Conservation (phyloP, 1,284 basidiomycete species). For the Volvariella volvacea region DNA sequence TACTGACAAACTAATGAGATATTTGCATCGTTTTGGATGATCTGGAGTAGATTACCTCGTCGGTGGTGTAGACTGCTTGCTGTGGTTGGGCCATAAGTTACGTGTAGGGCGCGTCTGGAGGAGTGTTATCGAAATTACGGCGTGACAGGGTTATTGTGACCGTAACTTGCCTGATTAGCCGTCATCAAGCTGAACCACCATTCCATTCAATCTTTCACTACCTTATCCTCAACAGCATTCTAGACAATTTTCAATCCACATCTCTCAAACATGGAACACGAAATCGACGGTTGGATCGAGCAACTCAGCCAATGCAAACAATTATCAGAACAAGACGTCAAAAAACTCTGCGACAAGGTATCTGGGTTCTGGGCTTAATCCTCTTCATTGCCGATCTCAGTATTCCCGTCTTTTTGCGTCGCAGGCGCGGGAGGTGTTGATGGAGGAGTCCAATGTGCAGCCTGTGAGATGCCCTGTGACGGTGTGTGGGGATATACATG, state of each 20-base stretch:
- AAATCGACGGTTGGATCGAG: conserved; percentile 93
- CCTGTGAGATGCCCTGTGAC: conserved; percentile 97
- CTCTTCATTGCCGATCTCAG: conserved; percentile 11
- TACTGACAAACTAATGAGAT: conserved; percentile 48
- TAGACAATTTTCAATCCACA: conserved; percentile 18
- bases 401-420: conserved; percentile 14
- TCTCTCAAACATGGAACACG: conserved; percentile 54
- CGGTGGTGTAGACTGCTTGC: conserved; percentile 82
- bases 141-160: conserved; percentile 15
- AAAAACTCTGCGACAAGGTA: conserved; percentile 97
- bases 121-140: conserved; percentile 14
- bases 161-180: conserved; percentile 6
- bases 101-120: conserved; percentile 28
- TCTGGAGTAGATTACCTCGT: conserved; percentile 56
- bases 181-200: conserved; percentile 15
- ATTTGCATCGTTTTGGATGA: conserved; percentile 11
- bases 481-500: conserved; percentile 97
- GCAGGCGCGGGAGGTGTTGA: conserved; percentile 94
- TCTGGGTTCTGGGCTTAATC: conserved; percentile 27
- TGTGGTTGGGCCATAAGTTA: conserved; percentile 26
- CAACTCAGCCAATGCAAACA: conserved; percentile 99
- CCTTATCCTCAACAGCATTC: conserved; percentile 19
- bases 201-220: conserved; percentile 13
- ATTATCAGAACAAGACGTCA: conserved; percentile 92
- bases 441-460: conserved; percentile 98